phyloP scores from a whole-genome alignment of 371 early-diverging fungal species.

The Aphelidium insulamus region DNA sequence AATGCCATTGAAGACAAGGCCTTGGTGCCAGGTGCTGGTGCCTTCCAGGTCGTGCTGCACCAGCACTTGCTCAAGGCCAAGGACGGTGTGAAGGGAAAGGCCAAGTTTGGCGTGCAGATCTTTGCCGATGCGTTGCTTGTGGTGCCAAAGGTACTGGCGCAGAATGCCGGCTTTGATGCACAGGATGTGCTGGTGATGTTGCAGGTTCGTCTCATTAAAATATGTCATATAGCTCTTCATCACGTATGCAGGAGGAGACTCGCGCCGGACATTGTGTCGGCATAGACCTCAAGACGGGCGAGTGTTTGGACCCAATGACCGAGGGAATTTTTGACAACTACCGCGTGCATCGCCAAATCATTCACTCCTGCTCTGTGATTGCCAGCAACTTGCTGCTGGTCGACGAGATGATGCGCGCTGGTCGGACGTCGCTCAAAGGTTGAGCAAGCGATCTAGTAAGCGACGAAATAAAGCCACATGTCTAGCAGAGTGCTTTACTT shows the following conservation, averaged over 20 bases:
- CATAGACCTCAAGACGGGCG: slow-evolving; percentile 82
- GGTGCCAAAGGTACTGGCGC: slow-evolving; percentile 88
- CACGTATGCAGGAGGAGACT: slow-evolving; percentile 46
- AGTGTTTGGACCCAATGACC: slow-evolving; percentile 71
- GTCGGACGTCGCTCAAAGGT: slow-evolving; percentile 45
- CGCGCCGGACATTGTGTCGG: slow-evolving; percentile 77
- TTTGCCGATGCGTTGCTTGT: slow-evolving; percentile 89
- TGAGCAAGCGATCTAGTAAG: not conserved
- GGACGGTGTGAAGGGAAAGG: slow-evolving; percentile 71
- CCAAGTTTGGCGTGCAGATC: slow-evolving; percentile 89
- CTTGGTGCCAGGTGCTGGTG: slow-evolving; percentile 91
- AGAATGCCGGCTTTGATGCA: slow-evolving; percentile 90
- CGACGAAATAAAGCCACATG: no score
- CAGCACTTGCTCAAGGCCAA: slow-evolving; percentile 45
- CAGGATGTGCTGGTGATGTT: slow-evolving; percentile 87
- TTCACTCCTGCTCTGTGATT: slow-evolving; percentile 87
- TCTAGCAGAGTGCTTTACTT: no score
- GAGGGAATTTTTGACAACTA: slow-evolving; percentile 97
- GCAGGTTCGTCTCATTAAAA: slow-evolving; percentile 20
- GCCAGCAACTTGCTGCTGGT: slow-evolving; percentile 95
- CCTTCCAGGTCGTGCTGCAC: slow-evolving; percentile 75
- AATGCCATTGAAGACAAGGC: slow-evolving; percentile 83
- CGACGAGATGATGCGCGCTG: slow-evolving; percentile 98
- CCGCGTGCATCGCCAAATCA: slow-evolving; percentile 83
- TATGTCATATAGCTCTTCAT: not conserved